A percentile compares a stretch with the other conserved stretches of the same genome.
Conservation (phyloP, 2,329 filamentous ascomycete species). For the Alternaria triticimaculans region DNA sequence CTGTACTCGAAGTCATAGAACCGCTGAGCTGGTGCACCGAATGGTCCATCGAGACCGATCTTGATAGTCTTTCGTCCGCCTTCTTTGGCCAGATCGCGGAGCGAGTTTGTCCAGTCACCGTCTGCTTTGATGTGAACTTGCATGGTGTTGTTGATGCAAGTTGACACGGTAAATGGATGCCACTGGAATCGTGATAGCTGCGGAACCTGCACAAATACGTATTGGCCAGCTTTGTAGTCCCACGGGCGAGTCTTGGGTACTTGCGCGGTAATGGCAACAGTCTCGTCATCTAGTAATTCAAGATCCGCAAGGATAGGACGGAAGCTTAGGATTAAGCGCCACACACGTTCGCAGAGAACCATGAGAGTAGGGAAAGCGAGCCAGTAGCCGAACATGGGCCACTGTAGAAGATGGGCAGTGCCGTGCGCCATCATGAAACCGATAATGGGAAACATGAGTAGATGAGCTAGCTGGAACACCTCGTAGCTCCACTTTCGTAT, state of each 20-base stretch:
- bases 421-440: constrained; percentile 64
- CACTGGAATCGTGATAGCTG: constrained; percentile 62
- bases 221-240: constrained; percentile 64
- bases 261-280: constrained; percentile 57
- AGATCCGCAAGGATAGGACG: constrained; percentile 57
- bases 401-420: constrained; percentile 58
- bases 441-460: constrained; percentile 66
- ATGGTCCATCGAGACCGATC: constrained; percentile 64
- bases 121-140: constrained; percentile 66
- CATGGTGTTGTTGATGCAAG: constrained; percentile 60
- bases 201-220: constrained; percentile 64
- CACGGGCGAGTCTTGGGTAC: constrained; percentile 59
- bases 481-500: constrained; percentile 62
- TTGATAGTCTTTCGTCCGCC: constrained; percentile 50
- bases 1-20: constrained; percentile 66
- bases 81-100: constrained; percentile 54
- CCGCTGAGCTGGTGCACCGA: constrained; percentile 64
- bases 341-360: constrained; percentile 57
- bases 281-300: constrained; percentile 60
- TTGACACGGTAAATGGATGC: constrained; percentile 67
- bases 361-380: constrained; percentile 62
- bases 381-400: constrained; percentile 65
- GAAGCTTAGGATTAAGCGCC: constrained; percentile 58
- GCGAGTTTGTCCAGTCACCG: constrained; percentile 61
- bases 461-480: constrained; percentile 63